phyloP scores from a whole-genome alignment of 2,329 filamentous ascomycete genomes.

The Arthrobotrys conoides region DNA sequence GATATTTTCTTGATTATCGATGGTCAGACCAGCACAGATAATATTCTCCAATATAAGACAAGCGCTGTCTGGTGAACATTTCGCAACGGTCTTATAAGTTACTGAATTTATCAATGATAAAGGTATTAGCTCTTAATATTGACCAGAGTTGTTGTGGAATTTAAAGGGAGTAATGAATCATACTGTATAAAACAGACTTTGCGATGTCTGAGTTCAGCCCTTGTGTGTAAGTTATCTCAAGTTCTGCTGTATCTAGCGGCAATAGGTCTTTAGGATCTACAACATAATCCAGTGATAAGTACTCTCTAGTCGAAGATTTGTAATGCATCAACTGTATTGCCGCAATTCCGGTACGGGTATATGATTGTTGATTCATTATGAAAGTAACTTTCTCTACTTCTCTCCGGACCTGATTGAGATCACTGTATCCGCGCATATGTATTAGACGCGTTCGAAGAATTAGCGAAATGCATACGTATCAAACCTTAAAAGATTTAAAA shows the following conservation, averaged over 20 bases:
- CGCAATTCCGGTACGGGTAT: conserved; percentile 9
- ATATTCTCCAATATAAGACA: not conserved
- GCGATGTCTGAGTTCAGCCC: not conserved
- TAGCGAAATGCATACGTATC: not conserved
- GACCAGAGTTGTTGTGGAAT: too few relatives aligned
- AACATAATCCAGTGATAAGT: not conserved
- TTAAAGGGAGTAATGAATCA: too few relatives aligned
- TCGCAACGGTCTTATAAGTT: not conserved
- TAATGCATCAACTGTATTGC: conserved; percentile 25
- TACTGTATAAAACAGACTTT: conserved; percentile 15
- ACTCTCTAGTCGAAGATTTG: not conserved
- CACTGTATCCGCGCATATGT: not conserved
- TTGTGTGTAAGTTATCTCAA: conserved; percentile 2
- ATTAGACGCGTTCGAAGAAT: too few relatives aligned
- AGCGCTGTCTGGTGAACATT: not conserved
- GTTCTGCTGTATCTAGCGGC: conserved; percentile 16
- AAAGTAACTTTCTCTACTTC: conserved; percentile 26
- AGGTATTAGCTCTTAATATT: not conserved
- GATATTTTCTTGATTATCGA: conserved; percentile 7
- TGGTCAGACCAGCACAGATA: conserved; percentile 4
- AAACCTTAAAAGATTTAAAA: conserved; percentile 22
- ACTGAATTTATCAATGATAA: too few relatives aligned
- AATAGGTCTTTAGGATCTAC: conserved; percentile 16
- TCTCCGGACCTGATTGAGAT: not conserved
- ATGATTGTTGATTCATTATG: conserved; percentile 24